These are phyloP conservation scores for Penium margaritaceum DNA, from an alignment of 139 green algal genomes.

Conservation along the genomic window DNA sequence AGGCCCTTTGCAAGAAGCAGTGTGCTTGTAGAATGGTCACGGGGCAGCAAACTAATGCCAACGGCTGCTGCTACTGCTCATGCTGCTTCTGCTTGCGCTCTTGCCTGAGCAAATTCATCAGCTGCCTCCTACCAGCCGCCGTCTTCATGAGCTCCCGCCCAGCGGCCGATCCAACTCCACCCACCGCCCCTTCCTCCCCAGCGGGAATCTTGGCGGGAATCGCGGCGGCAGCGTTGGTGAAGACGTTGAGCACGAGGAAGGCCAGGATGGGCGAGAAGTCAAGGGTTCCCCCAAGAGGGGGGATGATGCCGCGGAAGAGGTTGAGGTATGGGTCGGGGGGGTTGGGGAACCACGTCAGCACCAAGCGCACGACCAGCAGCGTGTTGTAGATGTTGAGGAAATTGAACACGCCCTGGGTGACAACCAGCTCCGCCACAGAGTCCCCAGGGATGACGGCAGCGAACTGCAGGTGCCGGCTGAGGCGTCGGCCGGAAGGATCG, in stretches of 20 bases:
- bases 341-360: constrained; percentile 96
- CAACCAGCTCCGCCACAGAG: constrained; percentile 74
- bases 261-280: constrained; percentile 98
- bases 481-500: too few species aligned
- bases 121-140: too few species aligned
- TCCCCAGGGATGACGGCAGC: constrained; percentile 90
- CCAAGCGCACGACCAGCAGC: constrained; percentile 77
- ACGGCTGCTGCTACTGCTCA: too few species aligned
- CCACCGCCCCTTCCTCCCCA: neutral
- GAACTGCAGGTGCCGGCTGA: too few species aligned
- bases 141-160: too few species aligned
- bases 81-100: too few species aligned
- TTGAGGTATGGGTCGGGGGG: constrained; percentile 91
- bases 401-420: constrained; percentile 54
- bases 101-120: too few species aligned
- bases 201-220: constrained; percentile 40
- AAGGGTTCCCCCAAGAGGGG: constrained; percentile 76
- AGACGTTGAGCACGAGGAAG: constrained; percentile 65
- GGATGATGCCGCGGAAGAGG: constrained; percentile 95
- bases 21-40: too few species aligned
- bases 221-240: constrained; percentile 43
- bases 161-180: too few species aligned
- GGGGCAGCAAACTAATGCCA: too few species aligned
- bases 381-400: constrained; percentile 89
- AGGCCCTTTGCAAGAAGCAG: too few species aligned